These are phyloP conservation scores for Rhizopogon roseolus DNA, from an alignment of 768 basidiomycete genomes.

Conservation along the genomic window DNA sequence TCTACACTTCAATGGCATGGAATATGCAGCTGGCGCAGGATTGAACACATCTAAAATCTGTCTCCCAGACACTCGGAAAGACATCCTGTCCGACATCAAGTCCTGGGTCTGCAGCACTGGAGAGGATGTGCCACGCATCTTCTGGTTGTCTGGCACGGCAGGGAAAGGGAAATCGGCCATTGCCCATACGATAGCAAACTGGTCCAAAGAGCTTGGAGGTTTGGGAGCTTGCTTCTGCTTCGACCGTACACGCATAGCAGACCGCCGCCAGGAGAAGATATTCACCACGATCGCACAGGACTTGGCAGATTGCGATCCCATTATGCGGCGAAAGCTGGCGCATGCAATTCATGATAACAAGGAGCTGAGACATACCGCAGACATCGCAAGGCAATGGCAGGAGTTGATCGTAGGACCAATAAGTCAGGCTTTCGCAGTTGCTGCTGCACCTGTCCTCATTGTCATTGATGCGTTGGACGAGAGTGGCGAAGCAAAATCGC, in stretches of 20 bases:
- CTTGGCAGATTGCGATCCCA: no score
- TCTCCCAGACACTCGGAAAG: no score
- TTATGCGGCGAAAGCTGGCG: no score
- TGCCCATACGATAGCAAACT: slow-evolving; percentile 12
- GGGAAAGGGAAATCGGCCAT: no score
- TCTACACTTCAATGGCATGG: not conserved
- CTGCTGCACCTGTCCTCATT: slow-evolving; percentile 16
- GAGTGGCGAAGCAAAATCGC: slow-evolving; percentile 17
- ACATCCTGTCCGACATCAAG: slow-evolving; percentile 18
- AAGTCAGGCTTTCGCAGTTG: slow-evolving; percentile 1
- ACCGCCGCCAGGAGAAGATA: not conserved
- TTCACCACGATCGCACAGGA: no score
- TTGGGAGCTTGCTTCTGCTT: slow-evolving; percentile 33
- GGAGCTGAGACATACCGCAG: not conserved
- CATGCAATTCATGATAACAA: no score
- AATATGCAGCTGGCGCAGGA: not conserved
- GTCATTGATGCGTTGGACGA: slow-evolving; percentile 35
- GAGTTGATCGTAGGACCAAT: slow-evolving; percentile 15
- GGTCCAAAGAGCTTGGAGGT: slow-evolving; percentile 9
- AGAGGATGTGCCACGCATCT: slow-evolving; percentile 12
- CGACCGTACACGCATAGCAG: slow-evolving; percentile 11
- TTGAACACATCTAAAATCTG: not conserved
- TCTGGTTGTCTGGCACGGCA: slow-evolving; percentile 28
- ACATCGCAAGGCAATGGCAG: slow-evolving; percentile 10
- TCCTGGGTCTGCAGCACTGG: slow-evolving; percentile 14